phyloP scores from a whole-genome alignment of 805 yeast species.

The Diddensiella transvaalensis region DNA sequence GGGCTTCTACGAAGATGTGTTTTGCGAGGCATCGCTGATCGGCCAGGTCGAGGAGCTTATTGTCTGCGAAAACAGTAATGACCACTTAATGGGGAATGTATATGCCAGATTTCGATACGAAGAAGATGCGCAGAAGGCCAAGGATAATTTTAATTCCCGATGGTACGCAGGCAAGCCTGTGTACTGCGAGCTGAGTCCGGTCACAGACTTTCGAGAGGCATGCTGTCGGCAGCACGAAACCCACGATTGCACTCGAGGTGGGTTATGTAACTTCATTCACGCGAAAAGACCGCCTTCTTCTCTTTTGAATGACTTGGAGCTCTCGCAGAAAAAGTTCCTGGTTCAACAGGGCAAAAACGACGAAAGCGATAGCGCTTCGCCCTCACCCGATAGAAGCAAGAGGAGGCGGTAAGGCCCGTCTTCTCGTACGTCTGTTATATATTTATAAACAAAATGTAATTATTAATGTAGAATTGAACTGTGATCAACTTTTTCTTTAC shows the following conservation, averaged over 20 bases:
- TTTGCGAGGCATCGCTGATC: constrained; percentile 50
- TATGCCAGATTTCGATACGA: constrained; percentile 58
- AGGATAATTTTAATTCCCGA: constrained; percentile 60
- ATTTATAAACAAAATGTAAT: no score
- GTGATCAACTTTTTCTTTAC: no score
- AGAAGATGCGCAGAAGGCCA: constrained; percentile 58
- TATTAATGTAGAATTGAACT: no score
- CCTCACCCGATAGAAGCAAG: constrained; percentile 6
- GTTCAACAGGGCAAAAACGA: constrained; percentile 1
- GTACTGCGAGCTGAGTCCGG: constrained; percentile 75
- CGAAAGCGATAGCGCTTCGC: background rate
- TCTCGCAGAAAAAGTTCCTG: constrained; percentile 35
- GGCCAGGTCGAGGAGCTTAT: constrained; percentile 58
- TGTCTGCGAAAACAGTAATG: constrained; percentile 76
- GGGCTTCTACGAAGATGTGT: constrained; percentile 68
- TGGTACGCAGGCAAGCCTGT: constrained; percentile 84
- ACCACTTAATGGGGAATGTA: constrained; percentile 77
- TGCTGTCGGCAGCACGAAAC: constrained; percentile 69
- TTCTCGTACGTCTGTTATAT: no score
- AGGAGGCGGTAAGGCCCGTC: constrained; percentile 8
- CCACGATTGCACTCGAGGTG: constrained; percentile 69
- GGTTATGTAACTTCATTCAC: constrained; percentile 85
- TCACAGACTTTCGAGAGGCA: constrained; percentile 63
- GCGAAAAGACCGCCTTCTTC: constrained; percentile 51
- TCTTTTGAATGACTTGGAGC: constrained; percentile 41